Conservation (phyloP, 73 alveolate species). For the Paramecium sonneborni region DNA sequence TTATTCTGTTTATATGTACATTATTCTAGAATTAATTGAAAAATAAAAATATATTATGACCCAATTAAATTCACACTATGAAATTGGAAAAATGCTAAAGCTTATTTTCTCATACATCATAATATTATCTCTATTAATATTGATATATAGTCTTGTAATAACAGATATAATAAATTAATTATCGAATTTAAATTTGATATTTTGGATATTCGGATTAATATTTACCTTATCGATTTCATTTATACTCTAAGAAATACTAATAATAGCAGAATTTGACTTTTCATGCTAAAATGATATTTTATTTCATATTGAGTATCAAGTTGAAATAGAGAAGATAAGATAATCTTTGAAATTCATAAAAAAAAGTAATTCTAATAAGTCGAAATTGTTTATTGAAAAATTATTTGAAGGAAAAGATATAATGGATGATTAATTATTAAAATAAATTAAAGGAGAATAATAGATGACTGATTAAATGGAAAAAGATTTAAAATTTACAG, state of each 20-base stretch:
- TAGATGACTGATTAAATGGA: constrained; percentile 6
- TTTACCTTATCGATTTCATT: background rate
- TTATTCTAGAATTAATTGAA: background rate
- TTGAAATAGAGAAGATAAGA: background rate
- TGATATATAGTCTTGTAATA: background rate
- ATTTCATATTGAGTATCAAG: background rate
- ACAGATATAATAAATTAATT: background rate
- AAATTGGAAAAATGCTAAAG: background rate
- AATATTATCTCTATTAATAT: background rate
- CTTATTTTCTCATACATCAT: background rate
- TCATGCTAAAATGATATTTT: background rate
- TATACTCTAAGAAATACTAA: background rate
- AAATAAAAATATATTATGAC: background rate
- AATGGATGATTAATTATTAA: background rate
- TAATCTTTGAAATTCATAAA: background rate
- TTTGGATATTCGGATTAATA: background rate
- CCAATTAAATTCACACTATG: background rate
- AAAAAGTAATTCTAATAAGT: background rate
- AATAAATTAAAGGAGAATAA: background rate
- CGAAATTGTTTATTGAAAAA: background rate
- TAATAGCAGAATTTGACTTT: background rate
- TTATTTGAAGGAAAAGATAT: constrained; percentile 36
- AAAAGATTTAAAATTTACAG: constrained; percentile 9
- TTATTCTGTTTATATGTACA: background rate
- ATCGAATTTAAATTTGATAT: background rate